A percentile compares a stretch with the other conserved stretches of the same genome.
Conservation (phyloP, 1,284 basidiomycete species). For the Laetiporus sulphureus region DNA sequence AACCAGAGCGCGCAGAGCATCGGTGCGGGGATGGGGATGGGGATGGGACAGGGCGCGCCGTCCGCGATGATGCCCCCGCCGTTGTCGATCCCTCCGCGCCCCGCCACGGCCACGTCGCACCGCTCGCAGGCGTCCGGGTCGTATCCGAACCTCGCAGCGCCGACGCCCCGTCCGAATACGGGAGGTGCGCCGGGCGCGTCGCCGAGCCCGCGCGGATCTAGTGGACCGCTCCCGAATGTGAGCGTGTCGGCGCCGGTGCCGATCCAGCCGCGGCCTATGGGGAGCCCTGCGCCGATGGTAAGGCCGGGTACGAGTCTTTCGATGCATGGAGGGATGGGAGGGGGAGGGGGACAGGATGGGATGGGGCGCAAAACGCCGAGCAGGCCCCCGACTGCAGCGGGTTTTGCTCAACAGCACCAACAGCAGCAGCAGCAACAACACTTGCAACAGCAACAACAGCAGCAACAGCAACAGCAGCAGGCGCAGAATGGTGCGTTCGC, state of each 20-base stretch:
- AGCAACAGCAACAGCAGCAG: constrained; percentile 20
- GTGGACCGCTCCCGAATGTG: constrained; percentile 2
- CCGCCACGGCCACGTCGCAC: constrained; percentile 16
- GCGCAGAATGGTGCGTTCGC: constrained; percentile 11
- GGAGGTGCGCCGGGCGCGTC: background rate
- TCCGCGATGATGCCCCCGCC: constrained; percentile 16
- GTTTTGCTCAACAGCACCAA: constrained; percentile 17
- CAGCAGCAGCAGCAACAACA: constrained; percentile 21
- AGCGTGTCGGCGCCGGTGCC: constrained; percentile 12
- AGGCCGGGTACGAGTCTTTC: constrained; percentile 18
- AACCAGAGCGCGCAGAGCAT: background rate
- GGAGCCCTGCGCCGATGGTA: constrained; percentile 12
- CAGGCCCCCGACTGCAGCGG: constrained; percentile 16
- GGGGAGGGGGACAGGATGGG: constrained; percentile 1
- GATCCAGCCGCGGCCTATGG: constrained; percentile 17
- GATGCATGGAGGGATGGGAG: constrained; percentile 7
- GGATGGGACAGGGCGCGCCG: background rate
- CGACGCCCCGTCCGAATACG: constrained; percentile 5
- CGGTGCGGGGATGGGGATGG: background rate
- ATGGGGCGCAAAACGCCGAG: constrained; percentile 14
- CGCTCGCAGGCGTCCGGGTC: constrained; percentile 7
- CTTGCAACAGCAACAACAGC: constrained; percentile 19
- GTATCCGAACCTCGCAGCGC: constrained; percentile 1
- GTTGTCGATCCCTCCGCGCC: constrained; percentile 18
- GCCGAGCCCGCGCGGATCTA: constrained; percentile 2